Conservation (phyloP, 2,329 filamentous ascomycete genomes). For the Pseudohalonectria lignicola region DNA sequence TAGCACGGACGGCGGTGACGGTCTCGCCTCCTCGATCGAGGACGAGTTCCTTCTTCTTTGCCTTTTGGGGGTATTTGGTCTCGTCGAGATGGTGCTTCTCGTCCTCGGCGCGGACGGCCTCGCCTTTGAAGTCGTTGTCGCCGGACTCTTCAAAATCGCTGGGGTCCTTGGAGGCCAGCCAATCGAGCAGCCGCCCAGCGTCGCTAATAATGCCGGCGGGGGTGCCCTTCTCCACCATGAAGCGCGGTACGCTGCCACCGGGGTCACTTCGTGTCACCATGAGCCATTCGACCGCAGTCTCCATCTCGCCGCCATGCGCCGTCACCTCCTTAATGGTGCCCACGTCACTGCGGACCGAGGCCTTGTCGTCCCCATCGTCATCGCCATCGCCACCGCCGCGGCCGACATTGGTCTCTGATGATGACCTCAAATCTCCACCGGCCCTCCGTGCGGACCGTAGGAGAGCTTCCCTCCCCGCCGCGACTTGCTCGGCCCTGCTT, state of each 20-base stretch:
- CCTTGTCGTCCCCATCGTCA: slow-evolving; percentile 16
- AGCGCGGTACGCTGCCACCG: slow-evolving; percentile 76
- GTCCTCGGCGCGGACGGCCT: slow-evolving; percentile 12
- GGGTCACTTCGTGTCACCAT: slow-evolving; percentile 89
- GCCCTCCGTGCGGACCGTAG: slow-evolving; percentile 26
- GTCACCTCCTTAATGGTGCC: slow-evolving; percentile 3
- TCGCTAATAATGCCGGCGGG: slow-evolving; percentile 71
- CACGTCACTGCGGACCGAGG: slow-evolving; percentile 4
- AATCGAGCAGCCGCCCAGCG: slow-evolving; percentile 71
- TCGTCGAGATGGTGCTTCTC: slow-evolving; percentile 9
- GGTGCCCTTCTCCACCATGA: slow-evolving; percentile 84
- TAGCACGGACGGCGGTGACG: neutral
- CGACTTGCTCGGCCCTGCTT: slow-evolving; percentile 11
- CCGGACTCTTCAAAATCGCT: slow-evolving; percentile 19
- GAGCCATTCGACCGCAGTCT: slow-evolving; percentile 66
- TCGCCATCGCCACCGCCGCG: slow-evolving; percentile 9
- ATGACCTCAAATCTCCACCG: no score
- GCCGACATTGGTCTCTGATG: neutral
- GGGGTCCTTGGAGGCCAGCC: slow-evolving; percentile 39
- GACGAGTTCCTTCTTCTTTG: no score
- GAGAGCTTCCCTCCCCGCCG: slow-evolving; percentile 27
- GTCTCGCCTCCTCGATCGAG: no score
- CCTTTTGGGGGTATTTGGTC: no score
- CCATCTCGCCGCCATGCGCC: slow-evolving; percentile 12
- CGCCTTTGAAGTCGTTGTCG: slow-evolving; percentile 10